Percentiles rank a stretch among this genome's conserved stretches.
phyloP scores from a whole-genome alignment of 2,329 filamentous ascomycete genomes.

The Lojkania enalia region DNA sequence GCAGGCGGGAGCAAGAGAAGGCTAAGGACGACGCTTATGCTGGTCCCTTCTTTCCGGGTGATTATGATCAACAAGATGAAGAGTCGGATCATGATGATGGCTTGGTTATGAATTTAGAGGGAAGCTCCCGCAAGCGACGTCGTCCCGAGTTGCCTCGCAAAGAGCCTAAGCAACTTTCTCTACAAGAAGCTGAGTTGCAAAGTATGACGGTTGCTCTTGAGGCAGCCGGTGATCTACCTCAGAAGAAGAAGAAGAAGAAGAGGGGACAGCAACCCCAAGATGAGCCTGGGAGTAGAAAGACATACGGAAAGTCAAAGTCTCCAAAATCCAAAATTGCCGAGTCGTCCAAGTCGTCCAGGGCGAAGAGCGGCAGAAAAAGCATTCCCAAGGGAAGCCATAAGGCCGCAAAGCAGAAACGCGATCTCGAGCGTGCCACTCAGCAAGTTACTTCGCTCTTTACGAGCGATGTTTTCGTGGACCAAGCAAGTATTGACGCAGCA shows the following conservation, averaged over 20 bases:
- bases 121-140: conserved; percentile 18
- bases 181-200: conserved; percentile 32
- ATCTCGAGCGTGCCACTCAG: conserved; percentile 16
- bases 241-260: conserved; percentile 27
- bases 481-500: conserved; percentile 24
- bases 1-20: conserved; percentile 15
- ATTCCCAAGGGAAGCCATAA: conserved; percentile 5
- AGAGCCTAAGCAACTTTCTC: conserved; percentile 9
- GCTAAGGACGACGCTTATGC: conserved; percentile 20
- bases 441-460: conserved; percentile 32
- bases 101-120: conserved; percentile 5
- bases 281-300: conserved; percentile 5
- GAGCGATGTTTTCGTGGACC: conserved; percentile 38
- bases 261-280: conserved; percentile 3
- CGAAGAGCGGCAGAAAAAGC: conserved; percentile 8
- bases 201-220: conserved; percentile 38
- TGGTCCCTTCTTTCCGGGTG: conserved; percentile 16
- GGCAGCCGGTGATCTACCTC: conserved; percentile 22
- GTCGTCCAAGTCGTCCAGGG: conserved; percentile 4
- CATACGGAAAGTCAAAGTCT: conserved; percentile 7
- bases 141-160: conserved; percentile 20
- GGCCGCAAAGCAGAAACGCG: conserved; percentile 20
- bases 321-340: conserved; percentile 10
- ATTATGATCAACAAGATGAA: conserved; percentile 8
- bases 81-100: conserved; percentile 9